Evolutionary conservation across 2,329 filamentous ascomycete genomes (phyloP).

Genomic region (Escovopsis sp.): DNA sequence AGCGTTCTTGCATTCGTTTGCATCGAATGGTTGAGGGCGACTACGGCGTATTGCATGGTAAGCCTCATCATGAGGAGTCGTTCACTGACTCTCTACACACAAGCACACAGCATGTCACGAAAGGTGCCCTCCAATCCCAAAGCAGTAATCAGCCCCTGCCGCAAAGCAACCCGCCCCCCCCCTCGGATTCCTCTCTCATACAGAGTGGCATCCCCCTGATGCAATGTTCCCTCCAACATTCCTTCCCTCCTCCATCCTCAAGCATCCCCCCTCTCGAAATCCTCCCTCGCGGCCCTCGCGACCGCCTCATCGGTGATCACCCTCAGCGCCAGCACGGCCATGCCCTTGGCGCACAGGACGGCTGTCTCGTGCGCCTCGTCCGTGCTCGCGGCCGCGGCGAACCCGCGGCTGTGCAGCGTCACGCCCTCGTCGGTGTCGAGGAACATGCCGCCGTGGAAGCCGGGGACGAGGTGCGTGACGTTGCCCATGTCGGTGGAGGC

Average conservation of each 20-base stretch:
- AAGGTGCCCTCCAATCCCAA: too few relatives aligned
- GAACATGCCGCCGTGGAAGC: conserved; percentile 31
- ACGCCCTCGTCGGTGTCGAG: conserved; percentile 23
- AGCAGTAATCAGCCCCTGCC: too few relatives aligned
- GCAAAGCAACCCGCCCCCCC: too few relatives aligned
- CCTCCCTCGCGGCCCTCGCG: conserved; percentile 6
- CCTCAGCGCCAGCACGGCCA: conserved; percentile 22
- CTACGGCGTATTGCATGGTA: too few relatives aligned
- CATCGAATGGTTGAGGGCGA: too few relatives aligned
- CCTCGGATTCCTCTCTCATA: too few relatives aligned
- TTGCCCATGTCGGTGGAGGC: conserved; percentile 37
- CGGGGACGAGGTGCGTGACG: conserved; percentile 29
- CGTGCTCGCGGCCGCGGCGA: conserved; percentile 27
- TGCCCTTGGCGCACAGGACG: conserved; percentile 27
- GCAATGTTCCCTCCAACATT: too few relatives aligned
- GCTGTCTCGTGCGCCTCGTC: conserved; percentile 24
- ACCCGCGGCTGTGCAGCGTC: conserved; percentile 24
- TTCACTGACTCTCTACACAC: too few relatives aligned
- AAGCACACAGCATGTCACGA: too few relatives aligned
- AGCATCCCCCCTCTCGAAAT: conserved; percentile 8
- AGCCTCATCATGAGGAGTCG: background rate
- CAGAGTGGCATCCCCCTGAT: too few relatives aligned
- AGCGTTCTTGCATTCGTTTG: too few relatives aligned
- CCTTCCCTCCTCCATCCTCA: background rate
- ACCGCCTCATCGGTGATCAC: conserved; percentile 13